Base-by-base conservation (phyloP, 164 flowering plant species). In the Vitis riparia region DNA sequence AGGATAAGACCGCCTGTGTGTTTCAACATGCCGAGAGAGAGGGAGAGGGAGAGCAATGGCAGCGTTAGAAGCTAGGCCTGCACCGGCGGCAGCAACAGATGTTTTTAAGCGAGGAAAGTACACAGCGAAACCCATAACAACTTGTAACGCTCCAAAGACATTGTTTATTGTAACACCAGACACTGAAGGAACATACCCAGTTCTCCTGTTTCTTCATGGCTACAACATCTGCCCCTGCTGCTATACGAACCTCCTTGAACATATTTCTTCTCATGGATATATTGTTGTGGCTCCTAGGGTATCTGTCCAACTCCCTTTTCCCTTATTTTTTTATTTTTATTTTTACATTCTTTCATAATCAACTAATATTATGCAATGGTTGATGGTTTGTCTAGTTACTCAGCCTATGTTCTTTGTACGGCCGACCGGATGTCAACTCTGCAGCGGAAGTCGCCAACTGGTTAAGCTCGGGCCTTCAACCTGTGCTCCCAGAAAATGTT, bases 271-370 rank as follows among this genome's bases (percentile, higher is more conserved):
- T 64, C 84, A 81, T 69, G 84, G 82, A 10, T 78, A 49, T 64
- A 74, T 78, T 5, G 47, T 78, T 17, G 81, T 78, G 19, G 80
- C 84, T 57, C 84, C 82, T 62, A 76, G 76, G 82, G 84, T 81
- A 48, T 5, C 16, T 10, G 6, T 32, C 44, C 44, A 3, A 32
- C 44, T 32, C 6, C 44, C 44, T 3, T 0, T 32, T 32, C 44
- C 44, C 44, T 32, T 32, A 32, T 0, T 32, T 32, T 32, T 32
- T 32, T 32, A 3, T 32, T 32, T 32, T 2, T 6, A 0, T 32
- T 32, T 32, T 32, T 32, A 32, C 44, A 32, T 23, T 23, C 23
- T 23, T 23, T 23, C 23, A 23, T 23, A 23, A 23, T 1, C 23
- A 23, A 23, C 23, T 23, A 23, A 23, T 23, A 23, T 23, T 23